These are phyloP conservation scores for Juglanconis sp. DNA, from an alignment of 2,329 filamentous ascomycete genomes.

Conservation along the genomic window DNA sequence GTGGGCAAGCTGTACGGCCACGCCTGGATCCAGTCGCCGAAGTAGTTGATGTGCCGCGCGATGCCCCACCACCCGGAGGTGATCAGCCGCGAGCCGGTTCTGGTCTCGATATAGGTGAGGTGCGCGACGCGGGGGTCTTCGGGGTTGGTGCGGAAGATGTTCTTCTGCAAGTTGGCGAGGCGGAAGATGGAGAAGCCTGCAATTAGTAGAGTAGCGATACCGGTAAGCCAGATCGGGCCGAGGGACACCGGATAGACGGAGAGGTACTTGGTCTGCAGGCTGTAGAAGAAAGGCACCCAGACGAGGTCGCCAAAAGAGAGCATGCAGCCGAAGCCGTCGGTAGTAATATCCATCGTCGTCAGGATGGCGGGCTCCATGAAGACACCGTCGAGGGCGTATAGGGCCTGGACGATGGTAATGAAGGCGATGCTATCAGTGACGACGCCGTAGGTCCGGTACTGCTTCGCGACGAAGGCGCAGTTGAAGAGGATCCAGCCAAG, in stretches of 20 bases:
- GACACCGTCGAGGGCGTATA: conserved; percentile 82
- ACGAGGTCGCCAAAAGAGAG: conserved; percentile 86
- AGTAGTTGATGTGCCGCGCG: conserved; percentile 91
- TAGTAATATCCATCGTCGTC: conserved; percentile 92
- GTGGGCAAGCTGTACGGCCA: conserved; percentile 91
- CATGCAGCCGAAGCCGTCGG: conserved; percentile 95
- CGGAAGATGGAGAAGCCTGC: conserved; percentile 90
- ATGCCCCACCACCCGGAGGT: conserved; percentile 90
- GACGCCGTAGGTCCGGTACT: conserved; percentile 80
- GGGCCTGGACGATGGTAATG: conserved; percentile 69
- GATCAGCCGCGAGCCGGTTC: conserved; percentile 75
- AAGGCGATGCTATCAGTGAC: conserved; percentile 84
- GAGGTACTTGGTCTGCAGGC: conserved; percentile 79
- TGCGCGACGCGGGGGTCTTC: conserved; percentile 74
- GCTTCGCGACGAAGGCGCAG: conserved; percentile 78
- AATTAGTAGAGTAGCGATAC: conserved; percentile 64
- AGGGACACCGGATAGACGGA: conserved; percentile 78
- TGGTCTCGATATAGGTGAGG: conserved; percentile 82
- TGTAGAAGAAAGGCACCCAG: conserved; percentile 91
- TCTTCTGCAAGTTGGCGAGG: conserved; percentile 91
- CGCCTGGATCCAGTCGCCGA: conserved; percentile 91
- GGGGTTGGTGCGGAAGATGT: conserved; percentile 85
- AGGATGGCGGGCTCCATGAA: conserved; percentile 86
- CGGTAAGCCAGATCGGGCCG: conserved; percentile 61
- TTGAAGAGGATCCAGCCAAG: conserved; percentile 86